Evolutionary conservation across 345 rosid species (phyloP).

Genomic region (Streptanthus diversifolius): DNA sequence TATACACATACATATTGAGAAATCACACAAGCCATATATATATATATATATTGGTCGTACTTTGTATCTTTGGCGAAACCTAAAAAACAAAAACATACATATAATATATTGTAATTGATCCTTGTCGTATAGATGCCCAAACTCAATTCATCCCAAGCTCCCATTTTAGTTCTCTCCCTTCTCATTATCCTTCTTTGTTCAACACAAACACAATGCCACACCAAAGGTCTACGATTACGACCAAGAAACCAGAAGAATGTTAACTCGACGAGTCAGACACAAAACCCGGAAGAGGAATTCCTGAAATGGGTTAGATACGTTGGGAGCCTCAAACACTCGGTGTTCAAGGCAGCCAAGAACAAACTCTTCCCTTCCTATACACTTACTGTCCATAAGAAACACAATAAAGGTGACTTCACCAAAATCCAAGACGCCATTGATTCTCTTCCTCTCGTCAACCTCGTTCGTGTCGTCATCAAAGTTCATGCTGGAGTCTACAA

Average conservation of each 20-base stretch:
- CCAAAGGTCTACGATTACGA: slow-evolving; percentile 56
- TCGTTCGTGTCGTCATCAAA: slow-evolving; percentile 86
- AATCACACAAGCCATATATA: slow-evolving; percentile 21
- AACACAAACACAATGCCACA: slow-evolving; percentile 49
- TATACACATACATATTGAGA: slow-evolving; percentile 1
- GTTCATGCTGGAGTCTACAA: slow-evolving; percentile 91
- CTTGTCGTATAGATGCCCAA: slow-evolving; percentile 36
- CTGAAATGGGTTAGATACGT: slow-evolving; percentile 91
- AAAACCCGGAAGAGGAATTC: slow-evolving; percentile 74
- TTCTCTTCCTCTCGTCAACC: slow-evolving; percentile 80
- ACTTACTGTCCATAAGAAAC: slow-evolving; percentile 59
- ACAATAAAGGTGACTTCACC: slow-evolving; percentile 68
- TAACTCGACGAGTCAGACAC: slow-evolving; percentile 48
- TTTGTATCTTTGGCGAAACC: slow-evolving; percentile 30
- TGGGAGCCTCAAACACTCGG: slow-evolving; percentile 72
- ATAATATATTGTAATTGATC: neutral
- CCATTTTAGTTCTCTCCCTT: slow-evolving; percentile 4
- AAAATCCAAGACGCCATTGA: slow-evolving; percentile 88
- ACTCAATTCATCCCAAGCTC: slow-evolving; percentile 22
- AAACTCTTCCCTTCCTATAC: slow-evolving; percentile 78
- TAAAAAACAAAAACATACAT: slow-evolving; percentile 2
- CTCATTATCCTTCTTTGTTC: slow-evolving; percentile 42
- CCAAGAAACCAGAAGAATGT: slow-evolving; percentile 35
- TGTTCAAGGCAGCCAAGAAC: slow-evolving; percentile 77
- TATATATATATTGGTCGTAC: slow-evolving; percentile 20